These are phyloP conservation scores for Solanum raphanifolium DNA, from an alignment of 257 asterid genomes.

Conservation along the genomic window DNA sequence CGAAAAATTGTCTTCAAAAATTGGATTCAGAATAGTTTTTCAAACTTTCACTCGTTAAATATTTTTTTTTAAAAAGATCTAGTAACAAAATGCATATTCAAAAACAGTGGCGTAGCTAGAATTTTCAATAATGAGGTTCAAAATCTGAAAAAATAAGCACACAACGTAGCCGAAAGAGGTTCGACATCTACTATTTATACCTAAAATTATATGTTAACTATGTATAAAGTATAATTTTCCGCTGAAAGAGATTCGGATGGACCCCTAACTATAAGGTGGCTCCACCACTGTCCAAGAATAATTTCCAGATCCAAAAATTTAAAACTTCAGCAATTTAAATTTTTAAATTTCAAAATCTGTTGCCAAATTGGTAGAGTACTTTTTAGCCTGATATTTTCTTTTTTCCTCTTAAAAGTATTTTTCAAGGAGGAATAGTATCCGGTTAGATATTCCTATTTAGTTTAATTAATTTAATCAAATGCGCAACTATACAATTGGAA, in stretches of 20 bases:
- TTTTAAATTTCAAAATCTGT: neutral
- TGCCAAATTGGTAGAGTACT: neutral
- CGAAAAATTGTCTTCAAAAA: neutral
- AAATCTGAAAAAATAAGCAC: no score
- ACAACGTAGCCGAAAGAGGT: no score
- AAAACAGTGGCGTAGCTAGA: no score
- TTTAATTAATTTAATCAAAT: neutral
- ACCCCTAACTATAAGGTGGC: no score
- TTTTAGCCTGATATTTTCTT: neutral
- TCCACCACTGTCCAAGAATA: no score
- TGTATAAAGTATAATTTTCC: no score
- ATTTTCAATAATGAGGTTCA: no score
- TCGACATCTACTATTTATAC: no score
- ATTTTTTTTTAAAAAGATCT: neutral
- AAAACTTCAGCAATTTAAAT: no score
- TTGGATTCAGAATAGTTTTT: no score
- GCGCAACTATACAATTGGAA: neutral
- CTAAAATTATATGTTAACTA: no score
- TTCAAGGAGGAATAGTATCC: neutral
- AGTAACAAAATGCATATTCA: neutral
- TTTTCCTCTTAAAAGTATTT: neutral
- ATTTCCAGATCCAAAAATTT: neutral
- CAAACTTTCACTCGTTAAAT: neutral
- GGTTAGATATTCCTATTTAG: neutral
- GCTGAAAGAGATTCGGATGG: no score